These are phyloP conservation scores for Alnus glutinosa DNA, from an alignment of 306 rosid species.

Conservation along the genomic window DNA sequence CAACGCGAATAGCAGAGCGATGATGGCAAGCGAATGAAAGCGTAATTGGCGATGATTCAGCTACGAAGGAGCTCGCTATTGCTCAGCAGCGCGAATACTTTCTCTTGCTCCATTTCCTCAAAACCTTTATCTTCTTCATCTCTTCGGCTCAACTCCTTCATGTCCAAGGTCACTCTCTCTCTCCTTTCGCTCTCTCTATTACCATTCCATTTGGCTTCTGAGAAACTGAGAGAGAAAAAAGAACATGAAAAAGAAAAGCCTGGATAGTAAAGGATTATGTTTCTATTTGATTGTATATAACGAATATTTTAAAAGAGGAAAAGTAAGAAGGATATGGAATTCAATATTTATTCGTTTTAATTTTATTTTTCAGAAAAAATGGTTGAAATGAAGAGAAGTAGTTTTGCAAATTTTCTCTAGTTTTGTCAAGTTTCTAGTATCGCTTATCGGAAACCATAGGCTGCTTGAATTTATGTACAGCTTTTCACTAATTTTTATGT, in stretches of 20 bases:
- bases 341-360: background rate
- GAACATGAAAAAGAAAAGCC: background rate
- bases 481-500: background rate
- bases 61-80: conserved; percentile 53
- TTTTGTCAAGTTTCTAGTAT: background rate
- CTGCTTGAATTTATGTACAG: background rate
- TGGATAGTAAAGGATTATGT: background rate
- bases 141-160: conserved; percentile 43
- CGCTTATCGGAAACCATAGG: background rate
- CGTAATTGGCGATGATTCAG: conserved; percentile 47
- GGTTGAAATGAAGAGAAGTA: background rate
- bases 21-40: conserved; percentile 29
- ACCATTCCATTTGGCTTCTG: background rate
- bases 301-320: background rate
- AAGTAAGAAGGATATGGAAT: background rate
- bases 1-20: background rate
- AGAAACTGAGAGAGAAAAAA: background rate
- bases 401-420: background rate
- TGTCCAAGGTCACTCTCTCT: conserved; percentile 43
- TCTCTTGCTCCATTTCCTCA: conserved; percentile 38
- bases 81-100: conserved; percentile 26
- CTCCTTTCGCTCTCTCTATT: background rate
- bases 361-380: background rate
- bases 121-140: conserved; percentile 36
- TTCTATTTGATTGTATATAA: background rate